Evolutionary conservation across 495 filamentous ascomycete genomes (phyloP).

Genomic region (Penicillium manginii): DNA sequence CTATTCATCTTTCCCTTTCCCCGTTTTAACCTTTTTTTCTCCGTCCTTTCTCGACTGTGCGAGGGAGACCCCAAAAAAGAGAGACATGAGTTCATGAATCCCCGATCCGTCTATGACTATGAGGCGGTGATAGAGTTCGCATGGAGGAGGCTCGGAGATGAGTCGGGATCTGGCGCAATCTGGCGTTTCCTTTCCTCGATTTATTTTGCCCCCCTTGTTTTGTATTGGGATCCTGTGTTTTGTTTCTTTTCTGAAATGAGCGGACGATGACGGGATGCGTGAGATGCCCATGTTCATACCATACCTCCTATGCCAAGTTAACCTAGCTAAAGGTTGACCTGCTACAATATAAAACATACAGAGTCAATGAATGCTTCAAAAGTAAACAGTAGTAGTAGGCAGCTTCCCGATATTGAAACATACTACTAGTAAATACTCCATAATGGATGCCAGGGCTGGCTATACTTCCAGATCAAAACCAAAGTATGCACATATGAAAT

Average conservation of each 20-base stretch:
- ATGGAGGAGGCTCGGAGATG: conserved; percentile 36
- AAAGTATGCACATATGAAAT: neutral
- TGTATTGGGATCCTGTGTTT: conserved; percentile 30
- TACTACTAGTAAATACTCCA: neutral
- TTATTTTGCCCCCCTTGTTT: conserved; percentile 21
- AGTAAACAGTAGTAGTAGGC: neutral
- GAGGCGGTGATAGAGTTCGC: conserved; percentile 37
- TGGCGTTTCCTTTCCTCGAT: conserved; percentile 30
- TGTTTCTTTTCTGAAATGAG: conserved; percentile 21
- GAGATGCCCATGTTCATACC: conserved; percentile 29
- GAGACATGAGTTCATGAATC: conserved; percentile 40
- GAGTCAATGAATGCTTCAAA: neutral
- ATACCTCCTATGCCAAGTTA: conserved; percentile 7
- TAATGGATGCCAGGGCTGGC: too few relatives aligned
- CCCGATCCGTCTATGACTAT: conserved; percentile 29
- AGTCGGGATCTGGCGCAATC: conserved; percentile 40
- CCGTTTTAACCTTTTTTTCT: conserved; percentile 18
- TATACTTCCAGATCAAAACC: neutral
- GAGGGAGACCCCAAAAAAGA: conserved; percentile 22
- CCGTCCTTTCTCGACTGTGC: conserved; percentile 18
- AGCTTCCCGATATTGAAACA: too few relatives aligned
- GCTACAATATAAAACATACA: conserved; percentile 20
- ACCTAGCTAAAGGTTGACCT: neutral
- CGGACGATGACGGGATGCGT: conserved; percentile 19
- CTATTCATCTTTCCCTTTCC: conserved; percentile 11